Conservation (phyloP, 805 yeast genomes). For the Kazachstania bromeliacearum region DNA sequence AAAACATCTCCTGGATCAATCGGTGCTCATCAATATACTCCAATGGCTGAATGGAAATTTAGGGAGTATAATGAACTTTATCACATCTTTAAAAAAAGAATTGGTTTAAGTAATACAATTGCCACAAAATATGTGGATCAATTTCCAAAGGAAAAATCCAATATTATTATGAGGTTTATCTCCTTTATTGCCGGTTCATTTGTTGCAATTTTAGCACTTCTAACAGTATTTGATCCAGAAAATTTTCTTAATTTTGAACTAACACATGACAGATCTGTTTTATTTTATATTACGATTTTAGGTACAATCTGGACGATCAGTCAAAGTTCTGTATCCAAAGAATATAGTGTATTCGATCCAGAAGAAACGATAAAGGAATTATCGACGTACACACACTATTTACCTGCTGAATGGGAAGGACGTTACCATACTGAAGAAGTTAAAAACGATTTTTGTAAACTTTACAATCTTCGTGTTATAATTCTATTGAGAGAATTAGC, state of each 20-base stretch:
- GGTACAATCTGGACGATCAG: constrained; percentile 86
- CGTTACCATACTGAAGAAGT: constrained; percentile 76
- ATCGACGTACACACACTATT: constrained; percentile 80
- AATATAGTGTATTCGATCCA: constrained; percentile 77
- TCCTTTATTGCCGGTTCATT: constrained; percentile 81
- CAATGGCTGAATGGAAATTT: constrained; percentile 89
- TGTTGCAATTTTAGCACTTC: constrained; percentile 74
- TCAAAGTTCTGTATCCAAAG: constrained; percentile 57
- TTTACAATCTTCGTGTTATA: constrained; percentile 65
- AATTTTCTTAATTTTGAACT: constrained; percentile 83
- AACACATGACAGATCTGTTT: constrained; percentile 66
- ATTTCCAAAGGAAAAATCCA: constrained; percentile 74
- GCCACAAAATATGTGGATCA: constrained; percentile 82
- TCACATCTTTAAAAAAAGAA: constrained; percentile 73
- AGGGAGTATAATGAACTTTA: constrained; percentile 90
- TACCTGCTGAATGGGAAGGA: constrained; percentile 83
- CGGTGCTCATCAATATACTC: constrained; percentile 81
- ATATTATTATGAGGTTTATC: constrained; percentile 46
- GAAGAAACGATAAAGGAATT: constrained; percentile 76
- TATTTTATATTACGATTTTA: constrained; percentile 79
- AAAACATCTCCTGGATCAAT: constrained; percentile 78
- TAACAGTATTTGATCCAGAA: constrained; percentile 79
- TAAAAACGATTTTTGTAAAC: constrained; percentile 68
- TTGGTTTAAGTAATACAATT: constrained; percentile 66
- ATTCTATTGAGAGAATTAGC: constrained; percentile 68